phyloP scores from a whole-genome alignment of 306 rosid species.

The Lablab purpureus region DNA sequence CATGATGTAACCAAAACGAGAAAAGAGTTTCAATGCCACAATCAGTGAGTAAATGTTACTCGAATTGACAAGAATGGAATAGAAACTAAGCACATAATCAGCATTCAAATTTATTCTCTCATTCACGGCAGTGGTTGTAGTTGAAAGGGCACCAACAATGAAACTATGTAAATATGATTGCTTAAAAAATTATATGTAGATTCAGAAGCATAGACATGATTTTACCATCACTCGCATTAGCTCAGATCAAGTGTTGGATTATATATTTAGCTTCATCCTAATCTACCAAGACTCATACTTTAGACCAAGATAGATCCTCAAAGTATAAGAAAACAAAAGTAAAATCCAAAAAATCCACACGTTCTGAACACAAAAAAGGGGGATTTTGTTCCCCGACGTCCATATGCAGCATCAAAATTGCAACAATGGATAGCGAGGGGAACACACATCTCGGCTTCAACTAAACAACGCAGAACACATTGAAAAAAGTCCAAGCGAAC shows the following conservation, averaged over 20 bases:
- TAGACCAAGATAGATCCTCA: not conserved
- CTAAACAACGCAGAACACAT: constrained; percentile 34
- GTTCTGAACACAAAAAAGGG: too few relatives aligned
- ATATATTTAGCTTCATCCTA: constrained; percentile 50
- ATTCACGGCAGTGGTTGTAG: too few relatives aligned
- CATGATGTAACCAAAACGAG: constrained; percentile 7
- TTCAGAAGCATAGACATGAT: constrained; percentile 45
- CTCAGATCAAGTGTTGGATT: constrained; percentile 65
- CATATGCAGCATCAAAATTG: constrained; percentile 52
- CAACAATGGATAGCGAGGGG: constrained; percentile 81
- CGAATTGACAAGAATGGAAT: too few relatives aligned
- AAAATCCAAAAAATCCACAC: too few relatives aligned
- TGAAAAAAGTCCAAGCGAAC: constrained; percentile 31
- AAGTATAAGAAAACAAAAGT: too few relatives aligned
- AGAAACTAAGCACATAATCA: too few relatives aligned
- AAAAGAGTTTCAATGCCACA: too few relatives aligned
- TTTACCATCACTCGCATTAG: constrained; percentile 36
- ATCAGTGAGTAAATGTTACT: too few relatives aligned
- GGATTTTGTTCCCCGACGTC: constrained; percentile 82
- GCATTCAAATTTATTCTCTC: too few relatives aligned
- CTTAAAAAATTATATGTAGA: not conserved
- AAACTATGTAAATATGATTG: too few relatives aligned
- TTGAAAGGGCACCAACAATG: too few relatives aligned
- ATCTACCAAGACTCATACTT: not conserved
- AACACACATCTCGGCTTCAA: constrained; percentile 62